These are phyloP conservation scores for Irpex lacteus DNA, from an alignment of 1,284 basidiomycete genomes.

Conservation along the genomic window DNA sequence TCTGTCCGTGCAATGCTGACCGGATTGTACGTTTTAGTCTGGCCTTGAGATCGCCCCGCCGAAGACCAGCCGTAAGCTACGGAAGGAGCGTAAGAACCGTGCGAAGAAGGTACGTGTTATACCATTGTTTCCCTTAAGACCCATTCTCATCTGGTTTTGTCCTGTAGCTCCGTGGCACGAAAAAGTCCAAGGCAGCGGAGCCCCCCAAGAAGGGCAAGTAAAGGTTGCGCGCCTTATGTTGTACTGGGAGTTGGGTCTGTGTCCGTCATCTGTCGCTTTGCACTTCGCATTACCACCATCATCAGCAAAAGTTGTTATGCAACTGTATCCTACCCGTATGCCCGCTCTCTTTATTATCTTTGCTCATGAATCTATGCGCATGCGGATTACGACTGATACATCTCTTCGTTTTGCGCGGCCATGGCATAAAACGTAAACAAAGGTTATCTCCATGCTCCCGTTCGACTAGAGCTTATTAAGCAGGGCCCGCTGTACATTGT, in stretches of 20 bases:
- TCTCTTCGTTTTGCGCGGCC: too few species aligned
- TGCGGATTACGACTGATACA: conserved; percentile 17
- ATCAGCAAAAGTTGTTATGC: conserved; percentile 30
- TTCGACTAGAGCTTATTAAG: too few species aligned
- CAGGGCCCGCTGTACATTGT: too few species aligned
- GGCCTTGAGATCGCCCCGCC: conserved; percentile 85
- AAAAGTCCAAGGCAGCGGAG: conserved; percentile 91
- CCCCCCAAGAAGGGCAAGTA: conserved; percentile 86
- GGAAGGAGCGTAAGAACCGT: conserved; percentile 99
- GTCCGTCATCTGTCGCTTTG: conserved; percentile 23
- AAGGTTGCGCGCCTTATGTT: conserved; percentile 29
- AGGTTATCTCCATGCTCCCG: too few species aligned
- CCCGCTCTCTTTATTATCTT: conserved; percentile 29
- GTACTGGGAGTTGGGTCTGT: conserved; percentile 21
- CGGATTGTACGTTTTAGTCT: conserved; percentile 47
- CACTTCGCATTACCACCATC: conserved; percentile 27
- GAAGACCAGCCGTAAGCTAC: conserved; percentile 94
- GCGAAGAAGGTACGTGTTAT: conserved; percentile 80
- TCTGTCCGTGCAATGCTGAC: conserved; percentile 8
- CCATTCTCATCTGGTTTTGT: neutral
- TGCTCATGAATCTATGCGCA: conserved; percentile 45
- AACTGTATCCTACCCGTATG: conserved; percentile 42
- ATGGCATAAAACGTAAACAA: too few species aligned
- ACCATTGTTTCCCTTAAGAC: neutral
- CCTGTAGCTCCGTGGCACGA: conserved; percentile 81